phyloP scores from a whole-genome alignment of 2,329 filamentous ascomycete species.

The Hortaea werneckii region DNA sequence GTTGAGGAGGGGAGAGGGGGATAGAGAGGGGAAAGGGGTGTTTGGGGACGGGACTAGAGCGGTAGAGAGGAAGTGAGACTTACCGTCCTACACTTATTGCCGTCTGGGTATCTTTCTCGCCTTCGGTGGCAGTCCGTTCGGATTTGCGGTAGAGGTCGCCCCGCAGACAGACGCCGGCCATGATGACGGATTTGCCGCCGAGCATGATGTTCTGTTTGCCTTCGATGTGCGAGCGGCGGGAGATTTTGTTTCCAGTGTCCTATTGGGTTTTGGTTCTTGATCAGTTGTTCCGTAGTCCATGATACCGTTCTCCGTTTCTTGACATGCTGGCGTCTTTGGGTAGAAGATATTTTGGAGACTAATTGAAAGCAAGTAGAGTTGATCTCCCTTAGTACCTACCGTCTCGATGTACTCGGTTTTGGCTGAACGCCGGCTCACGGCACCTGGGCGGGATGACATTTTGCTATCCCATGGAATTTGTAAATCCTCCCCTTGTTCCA shows the following conservation, averaged over 20 bases:
- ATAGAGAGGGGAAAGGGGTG: too few relatives aligned
- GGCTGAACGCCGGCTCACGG: slow-evolving; percentile 45
- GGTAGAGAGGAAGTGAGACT: neutral
- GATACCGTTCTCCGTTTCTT: too few relatives aligned
- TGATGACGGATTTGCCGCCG: slow-evolving; percentile 86
- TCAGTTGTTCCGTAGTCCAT: neutral
- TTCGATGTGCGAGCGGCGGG: slow-evolving; percentile 79
- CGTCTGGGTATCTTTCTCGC: slow-evolving; percentile 23
- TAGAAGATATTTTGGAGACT: neutral
- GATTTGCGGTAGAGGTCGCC: slow-evolving; percentile 61
- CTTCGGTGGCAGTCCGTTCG: slow-evolving; percentile 20
- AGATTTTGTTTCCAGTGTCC: slow-evolving; percentile 98
- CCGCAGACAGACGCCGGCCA: slow-evolving; percentile 86
- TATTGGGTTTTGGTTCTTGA: slow-evolving; percentile 27
- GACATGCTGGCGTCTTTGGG: too few relatives aligned
- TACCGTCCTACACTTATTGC: slow-evolving; percentile 68
- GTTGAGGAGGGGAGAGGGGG: too few relatives aligned
- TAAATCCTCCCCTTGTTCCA: too few relatives aligned
- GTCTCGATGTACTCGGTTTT: slow-evolving; percentile 98
- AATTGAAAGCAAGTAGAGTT: too few relatives aligned
- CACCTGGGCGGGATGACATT: slow-evolving; percentile 32
- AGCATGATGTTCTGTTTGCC: slow-evolving; percentile 98
- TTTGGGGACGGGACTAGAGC: neutral
- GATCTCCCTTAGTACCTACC: slow-evolving; percentile 40
- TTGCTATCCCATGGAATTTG: too few relatives aligned